Conservation (phyloP, 768 basidiomycete genomes). For the Serpula lacrymans region DNA sequence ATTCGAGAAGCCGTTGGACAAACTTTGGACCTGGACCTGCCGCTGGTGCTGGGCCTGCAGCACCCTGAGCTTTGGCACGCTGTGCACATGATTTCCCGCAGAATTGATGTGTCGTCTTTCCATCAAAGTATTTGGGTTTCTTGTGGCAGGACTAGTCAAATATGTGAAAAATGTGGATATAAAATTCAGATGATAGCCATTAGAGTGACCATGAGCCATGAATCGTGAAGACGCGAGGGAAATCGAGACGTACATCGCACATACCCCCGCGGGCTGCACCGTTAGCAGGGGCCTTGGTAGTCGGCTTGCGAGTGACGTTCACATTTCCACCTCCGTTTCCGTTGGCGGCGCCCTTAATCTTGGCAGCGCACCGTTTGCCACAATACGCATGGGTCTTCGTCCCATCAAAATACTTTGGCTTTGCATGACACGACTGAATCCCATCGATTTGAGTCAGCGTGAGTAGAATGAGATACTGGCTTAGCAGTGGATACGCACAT, state of each 20-base stretch:
- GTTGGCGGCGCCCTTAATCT: constrained; percentile 32
- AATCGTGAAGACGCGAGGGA: constrained; percentile 5
- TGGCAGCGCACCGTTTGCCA: constrained; percentile 54
- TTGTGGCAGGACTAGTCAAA: constrained; percentile 50
- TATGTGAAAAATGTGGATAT: no score
- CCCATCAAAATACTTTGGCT: constrained; percentile 56
- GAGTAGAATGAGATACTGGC: constrained; percentile 3
- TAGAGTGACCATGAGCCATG: no score
- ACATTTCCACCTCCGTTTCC: constrained; percentile 21
- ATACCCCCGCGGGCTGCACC: no score
- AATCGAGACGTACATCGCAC: constrained; percentile 54
- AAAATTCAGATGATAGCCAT: constrained; percentile 1
- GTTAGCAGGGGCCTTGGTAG: constrained; percentile 18
- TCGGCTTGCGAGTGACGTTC: constrained; percentile 24
- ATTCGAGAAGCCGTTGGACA: constrained; percentile 17
- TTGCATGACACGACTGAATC: constrained; percentile 51
- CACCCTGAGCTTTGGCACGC: constrained; percentile 31
- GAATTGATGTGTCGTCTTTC: constrained; percentile 55
- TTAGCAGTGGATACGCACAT: constrained; percentile 35
- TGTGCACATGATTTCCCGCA: constrained; percentile 63
- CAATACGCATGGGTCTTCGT: constrained; percentile 56
- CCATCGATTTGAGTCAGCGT: no score
- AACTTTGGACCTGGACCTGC: constrained; percentile 25
- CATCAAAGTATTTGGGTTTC: constrained; percentile 58
- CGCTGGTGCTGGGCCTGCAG: constrained; percentile 12